Evolutionary conservation across 352 stramenopile genomes (phyloP).

Genomic region (Hyaloperonospora arabidopsidis): DNA sequence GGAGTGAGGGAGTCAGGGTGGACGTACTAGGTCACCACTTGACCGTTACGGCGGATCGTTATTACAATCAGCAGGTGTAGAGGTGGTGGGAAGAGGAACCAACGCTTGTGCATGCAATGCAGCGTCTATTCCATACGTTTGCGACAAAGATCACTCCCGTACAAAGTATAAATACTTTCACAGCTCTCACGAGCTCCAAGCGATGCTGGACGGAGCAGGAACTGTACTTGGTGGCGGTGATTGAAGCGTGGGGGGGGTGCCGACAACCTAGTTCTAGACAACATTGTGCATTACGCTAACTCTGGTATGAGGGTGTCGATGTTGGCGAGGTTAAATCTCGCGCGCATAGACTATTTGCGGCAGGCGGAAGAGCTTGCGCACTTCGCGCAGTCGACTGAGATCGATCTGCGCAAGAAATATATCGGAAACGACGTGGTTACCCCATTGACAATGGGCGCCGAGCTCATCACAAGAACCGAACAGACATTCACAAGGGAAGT

Average conservation of each 20-base stretch:
- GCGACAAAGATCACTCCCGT: not conserved
- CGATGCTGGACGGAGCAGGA: not conserved
- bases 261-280: conserved; percentile 1
- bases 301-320: conserved; percentile 8
- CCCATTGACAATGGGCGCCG: not conserved
- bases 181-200: not conserved
- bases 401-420: not conserved
- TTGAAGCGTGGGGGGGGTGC: not conserved
- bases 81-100: no score
- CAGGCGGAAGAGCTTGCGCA: not conserved
- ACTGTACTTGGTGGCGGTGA: not conserved
- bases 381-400: conserved; percentile 1
- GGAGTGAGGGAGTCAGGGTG: not conserved
- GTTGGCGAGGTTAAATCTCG: conserved; percentile 3
- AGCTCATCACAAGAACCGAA: not conserved
- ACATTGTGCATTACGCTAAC: not conserved
- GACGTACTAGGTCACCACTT: not conserved
- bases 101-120: not conserved
- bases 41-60: not conserved
- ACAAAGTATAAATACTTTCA: no score
- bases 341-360: conserved; percentile 1
- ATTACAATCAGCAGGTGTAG: not conserved
- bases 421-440: not conserved
- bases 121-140: not conserved
- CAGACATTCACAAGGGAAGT: no score